A percentile compares a stretch with the other conserved stretches of the same genome.
Conservation (phyloP, 2,329 filamentous ascomycete genomes). For the Calonectria pteridis region DNA sequence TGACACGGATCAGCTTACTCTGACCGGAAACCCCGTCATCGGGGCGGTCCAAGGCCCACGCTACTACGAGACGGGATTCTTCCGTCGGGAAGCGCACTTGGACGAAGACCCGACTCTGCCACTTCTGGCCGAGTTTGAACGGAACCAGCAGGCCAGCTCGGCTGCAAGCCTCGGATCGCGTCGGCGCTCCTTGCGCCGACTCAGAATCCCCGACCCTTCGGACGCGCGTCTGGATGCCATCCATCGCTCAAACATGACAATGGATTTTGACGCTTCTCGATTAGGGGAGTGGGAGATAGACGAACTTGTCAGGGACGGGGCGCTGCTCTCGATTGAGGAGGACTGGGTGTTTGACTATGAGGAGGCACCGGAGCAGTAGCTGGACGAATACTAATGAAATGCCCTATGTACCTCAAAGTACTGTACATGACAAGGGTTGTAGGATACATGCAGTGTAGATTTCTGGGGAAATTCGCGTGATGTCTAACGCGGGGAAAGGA, state of each 20-base stretch:
- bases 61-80: slow-evolving; percentile 62
- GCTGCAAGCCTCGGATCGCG: slow-evolving; percentile 43
- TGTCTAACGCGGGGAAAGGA: not conserved
- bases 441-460: slow-evolving; percentile 5
- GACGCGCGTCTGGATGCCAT: slow-evolving; percentile 12
- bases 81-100: slow-evolving; percentile 62
- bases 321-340: slow-evolving; percentile 46
- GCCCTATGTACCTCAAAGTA: not conserved
- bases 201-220: slow-evolving; percentile 35
- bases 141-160: slow-evolving; percentile 57
- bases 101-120: slow-evolving; percentile 57
- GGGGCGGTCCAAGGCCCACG: slow-evolving; percentile 68
- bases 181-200: slow-evolving; percentile 42
- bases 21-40: slow-evolving; percentile 60
- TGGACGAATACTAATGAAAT: not conserved
- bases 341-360: slow-evolving; percentile 52
- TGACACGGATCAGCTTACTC: slow-evolving; percentile 53
- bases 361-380: slow-evolving; percentile 36
- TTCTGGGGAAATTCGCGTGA: not conserved
- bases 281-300: slow-evolving; percentile 36
- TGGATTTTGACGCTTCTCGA: slow-evolving; percentile 46
- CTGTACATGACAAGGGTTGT: slow-evolving; percentile 5
- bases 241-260: slow-evolving; percentile 45
- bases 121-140: slow-evolving; percentile 59
- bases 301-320: slow-evolving; percentile 42